Percentiles rank a stretch among this genome's conserved stretches.
These are phyloP conservation scores for Fusarium tuaranense DNA, from an alignment of 2,329 filamentous ascomycete species.

Conservation along the genomic window DNA sequence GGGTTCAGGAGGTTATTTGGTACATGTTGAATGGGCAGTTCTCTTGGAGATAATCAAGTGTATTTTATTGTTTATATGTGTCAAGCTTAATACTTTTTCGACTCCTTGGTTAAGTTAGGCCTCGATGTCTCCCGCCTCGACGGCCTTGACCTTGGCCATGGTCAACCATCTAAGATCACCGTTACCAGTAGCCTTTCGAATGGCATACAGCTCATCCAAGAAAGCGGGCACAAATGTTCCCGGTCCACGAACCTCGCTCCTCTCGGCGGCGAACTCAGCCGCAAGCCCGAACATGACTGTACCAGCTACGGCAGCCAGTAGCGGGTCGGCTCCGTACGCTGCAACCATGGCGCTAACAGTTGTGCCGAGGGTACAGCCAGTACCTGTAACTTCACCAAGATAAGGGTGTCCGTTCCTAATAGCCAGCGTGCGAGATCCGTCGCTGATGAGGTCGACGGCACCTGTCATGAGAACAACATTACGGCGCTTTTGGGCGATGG, in stretches of 20 bases:
- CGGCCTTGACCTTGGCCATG: slow-evolving; percentile 60
- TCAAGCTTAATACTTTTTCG: not conserved
- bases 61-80: slow-evolving; percentile 2
- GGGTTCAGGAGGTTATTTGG: not conserved
- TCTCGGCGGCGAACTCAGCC: slow-evolving; percentile 76
- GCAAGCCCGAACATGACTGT: slow-evolving; percentile 81
- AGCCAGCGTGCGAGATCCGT: slow-evolving; percentile 75
- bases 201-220: slow-evolving; percentile 74
- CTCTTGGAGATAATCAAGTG: slow-evolving; percentile 11
- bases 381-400: slow-evolving; percentile 79
- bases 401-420: slow-evolving; percentile 82
- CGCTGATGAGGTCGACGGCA: slow-evolving; percentile 79
- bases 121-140: slow-evolving; percentile 44
- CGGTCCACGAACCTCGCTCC: slow-evolving; percentile 77
- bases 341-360: slow-evolving; percentile 82
- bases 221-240: slow-evolving; percentile 90
- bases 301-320: slow-evolving; percentile 79
- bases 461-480: slow-evolving; percentile 88
- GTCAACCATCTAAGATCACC: slow-evolving; percentile 65
- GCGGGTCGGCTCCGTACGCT: slow-evolving; percentile 69
- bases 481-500: slow-evolving; percentile 71
- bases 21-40: slow-evolving; percentile 2
- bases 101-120: slow-evolving; percentile 9
- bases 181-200: slow-evolving; percentile 61
- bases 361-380: slow-evolving; percentile 88